Evolutionary conservation across 2,329 filamentous ascomycete genomes (phyloP).

Genomic region (Teratosphaeriaceae sp.): DNA sequence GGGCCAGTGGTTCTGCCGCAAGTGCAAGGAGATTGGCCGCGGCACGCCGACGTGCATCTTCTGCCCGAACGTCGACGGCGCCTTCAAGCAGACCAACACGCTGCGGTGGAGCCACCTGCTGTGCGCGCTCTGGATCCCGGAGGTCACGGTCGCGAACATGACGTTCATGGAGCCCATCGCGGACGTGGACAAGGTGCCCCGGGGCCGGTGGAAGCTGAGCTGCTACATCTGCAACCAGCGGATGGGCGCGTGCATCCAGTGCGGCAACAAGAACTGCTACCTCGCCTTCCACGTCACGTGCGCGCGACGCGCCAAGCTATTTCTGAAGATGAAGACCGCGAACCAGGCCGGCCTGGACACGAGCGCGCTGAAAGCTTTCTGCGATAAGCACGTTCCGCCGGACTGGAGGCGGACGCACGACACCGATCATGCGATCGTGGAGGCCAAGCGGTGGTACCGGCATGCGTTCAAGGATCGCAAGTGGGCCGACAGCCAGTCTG

Average conservation of each 20-base stretch:
- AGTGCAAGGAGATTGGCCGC: constrained; percentile 90
- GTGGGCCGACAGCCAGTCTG: constrained; percentile 86
- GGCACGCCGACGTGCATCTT: constrained; percentile 95
- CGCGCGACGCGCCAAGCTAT: constrained; percentile 78
- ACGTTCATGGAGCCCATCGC: constrained; percentile 98
- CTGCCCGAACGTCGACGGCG: constrained; percentile 93
- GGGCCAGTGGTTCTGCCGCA: constrained; percentile 95
- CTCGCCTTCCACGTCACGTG: constrained; percentile 97
- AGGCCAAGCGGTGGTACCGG: constrained; percentile 85
- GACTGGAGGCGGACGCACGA: constrained; percentile 86
- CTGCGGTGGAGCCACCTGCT: constrained; percentile 96
- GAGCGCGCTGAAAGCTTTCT: constrained; percentile 86
- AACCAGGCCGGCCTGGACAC: constrained; percentile 74
- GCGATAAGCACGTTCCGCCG: constrained; percentile 85
- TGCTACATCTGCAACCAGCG: constrained; percentile 97
- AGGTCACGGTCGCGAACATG: constrained; percentile 89
- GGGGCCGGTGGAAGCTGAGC: constrained; percentile 73
- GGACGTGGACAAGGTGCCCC: constrained; percentile 95
- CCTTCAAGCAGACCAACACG: constrained; percentile 95
- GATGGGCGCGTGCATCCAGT: constrained; percentile 98
- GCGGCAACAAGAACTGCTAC: constrained; percentile 95
- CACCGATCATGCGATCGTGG: constrained; percentile 70
- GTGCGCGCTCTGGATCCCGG: constrained; percentile 97
- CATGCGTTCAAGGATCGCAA: constrained; percentile 80
- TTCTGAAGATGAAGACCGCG: constrained; percentile 92